Base-by-base conservation (phyloP, 163 green algal species). In the Picocystis sp. region DNA sequence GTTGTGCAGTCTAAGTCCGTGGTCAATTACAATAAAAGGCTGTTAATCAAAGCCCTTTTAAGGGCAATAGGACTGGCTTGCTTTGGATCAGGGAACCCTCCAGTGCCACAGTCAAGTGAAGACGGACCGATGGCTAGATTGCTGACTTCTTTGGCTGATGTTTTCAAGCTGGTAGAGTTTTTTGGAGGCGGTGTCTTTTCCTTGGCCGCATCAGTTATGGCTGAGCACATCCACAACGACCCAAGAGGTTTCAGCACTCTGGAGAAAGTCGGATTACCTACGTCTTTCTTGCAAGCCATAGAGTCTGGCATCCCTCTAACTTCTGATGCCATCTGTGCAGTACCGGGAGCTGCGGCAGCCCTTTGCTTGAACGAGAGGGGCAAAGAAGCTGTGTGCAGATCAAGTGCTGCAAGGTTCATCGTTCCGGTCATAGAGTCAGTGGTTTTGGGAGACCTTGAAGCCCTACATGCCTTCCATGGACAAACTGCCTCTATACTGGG, bases 141-240 rank as follows among this genome's bases (percentile, higher is more conserved):
- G 29, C 29, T 38, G 5, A 8, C 29, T 38, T 38, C 29, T 38
- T 38, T 38, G 29, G 29, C 29, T 8, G 47, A 43, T 1, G 57
- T 79, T 15, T 72, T 77, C 33, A 21, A 38, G 11, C 54, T 67
- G 17, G 62, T 62, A 0, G 65, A 64, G 9, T 67, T 77, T 19
- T 94, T 93, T 68, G 87, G 85, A 11, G 81, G 81, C 55, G 73
- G 68, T 34, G 70, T 94, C 43, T 95, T 92, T 62, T 69, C 80
- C 1, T 75, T 94, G 47, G 81, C 83, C 2, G 72, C 82, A 13
- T 76, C 65, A 8, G 72, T 94, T 13, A 72, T 93, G 51, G 78
- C 73, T 0, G 84, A 94, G 59, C 65, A 89, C 10, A 77, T 95
- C 22, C 81, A 97, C 70, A 73, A 92, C 45, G 87, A 95, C 62